Base-by-base conservation (phyloP, 148 eudicot genomes). In the Rhododendron griersonianum region DNA sequence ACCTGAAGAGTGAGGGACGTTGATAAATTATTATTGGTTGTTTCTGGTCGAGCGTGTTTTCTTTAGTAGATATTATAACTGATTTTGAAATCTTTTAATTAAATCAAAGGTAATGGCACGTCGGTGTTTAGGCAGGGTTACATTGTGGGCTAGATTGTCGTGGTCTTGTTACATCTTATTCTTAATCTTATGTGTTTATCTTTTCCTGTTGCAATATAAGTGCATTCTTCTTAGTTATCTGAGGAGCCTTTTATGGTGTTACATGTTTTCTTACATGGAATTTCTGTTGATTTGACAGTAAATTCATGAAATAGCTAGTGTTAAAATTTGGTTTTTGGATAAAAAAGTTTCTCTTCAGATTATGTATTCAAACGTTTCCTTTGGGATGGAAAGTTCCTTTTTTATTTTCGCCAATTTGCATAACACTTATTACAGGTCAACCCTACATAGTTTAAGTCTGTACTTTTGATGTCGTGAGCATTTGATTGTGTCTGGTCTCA, bases 171-270 rank as follows among this genome's bases (percentile, higher is more conserved):
- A 65, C 13, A 13, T 69, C 37, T 69, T 69, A 30, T 28, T 28
- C 14, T 9, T 69, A 7, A 25, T 25, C 33, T 69, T 11, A n/a
- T 65, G 7, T 8, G 71, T 25, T 25, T 47, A 14, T 50, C 13
- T 79, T 79, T 78, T 47, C 81, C n/a, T 23, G 55, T n/a, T 47
- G 33, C 48, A 78, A 78, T 78, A 78, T n/a, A 78, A 78, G 33
- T 45, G 50, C 30, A 10, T 44, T 23, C 30, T 45, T 78, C 55
- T 25, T 67, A 10, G 74, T 45, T 78, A 44, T 78, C 16, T 10
- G 41, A 76, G 80, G 48, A 76, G 80, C 80, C 44, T 45, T 5
- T 14, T 79, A 21, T 11, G 3, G 30, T 23, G 33, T 18, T 47
- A 11, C 50, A 16, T 77, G 35, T 77, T 77, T 77, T 44, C 45